Conservation (phyloP, 768 basidiomycete genomes). For the Russula griseocarnosa region DNA sequence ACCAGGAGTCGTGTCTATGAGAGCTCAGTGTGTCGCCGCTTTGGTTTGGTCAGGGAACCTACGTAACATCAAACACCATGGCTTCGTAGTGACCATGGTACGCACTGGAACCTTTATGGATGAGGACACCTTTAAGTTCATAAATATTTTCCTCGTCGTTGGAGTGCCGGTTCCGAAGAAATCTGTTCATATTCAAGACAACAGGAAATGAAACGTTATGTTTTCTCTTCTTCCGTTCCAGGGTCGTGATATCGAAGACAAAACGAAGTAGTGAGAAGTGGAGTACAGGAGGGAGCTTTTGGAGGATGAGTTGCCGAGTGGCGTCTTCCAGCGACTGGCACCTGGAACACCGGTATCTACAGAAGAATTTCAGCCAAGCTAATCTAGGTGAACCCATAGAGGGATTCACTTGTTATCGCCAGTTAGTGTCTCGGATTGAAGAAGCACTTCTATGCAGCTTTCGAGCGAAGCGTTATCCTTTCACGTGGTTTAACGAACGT, state of each 20-base stretch:
- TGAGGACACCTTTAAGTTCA: slow-evolving; percentile 76
- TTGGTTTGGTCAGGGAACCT: slow-evolving; percentile 31
- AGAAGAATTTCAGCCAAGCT: background rate
- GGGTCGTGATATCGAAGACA: slow-evolving; percentile 71
- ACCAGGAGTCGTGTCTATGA: slow-evolving; percentile 69
- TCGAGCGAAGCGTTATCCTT: slow-evolving; percentile 72
- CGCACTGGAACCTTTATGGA: slow-evolving; percentile 90
- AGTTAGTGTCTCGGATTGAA: slow-evolving; percentile 66
- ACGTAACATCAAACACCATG: slow-evolving; percentile 73
- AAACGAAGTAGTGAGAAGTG: slow-evolving; percentile 95
- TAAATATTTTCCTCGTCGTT: slow-evolving; percentile 48
- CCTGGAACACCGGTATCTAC: slow-evolving; percentile 73
- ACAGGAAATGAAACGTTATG: slow-evolving; percentile 74
- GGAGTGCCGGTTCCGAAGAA: slow-evolving; percentile 36
- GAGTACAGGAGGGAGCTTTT: slow-evolving; percentile 75
- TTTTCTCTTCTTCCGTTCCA: slow-evolving; percentile 86
- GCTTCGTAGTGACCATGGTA: slow-evolving; percentile 90
- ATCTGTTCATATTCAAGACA: slow-evolving; percentile 66
- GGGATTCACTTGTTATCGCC: slow-evolving; percentile 79
- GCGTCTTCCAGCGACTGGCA: slow-evolving; percentile 77
- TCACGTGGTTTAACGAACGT: background rate
- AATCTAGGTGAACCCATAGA: background rate
- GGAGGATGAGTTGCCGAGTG: slow-evolving; percentile 67
- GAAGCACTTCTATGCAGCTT: slow-evolving; percentile 60
- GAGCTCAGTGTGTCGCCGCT: background rate